Conservation (phyloP, 1,284 basidiomycete species). For the Mycena citricolor region DNA sequence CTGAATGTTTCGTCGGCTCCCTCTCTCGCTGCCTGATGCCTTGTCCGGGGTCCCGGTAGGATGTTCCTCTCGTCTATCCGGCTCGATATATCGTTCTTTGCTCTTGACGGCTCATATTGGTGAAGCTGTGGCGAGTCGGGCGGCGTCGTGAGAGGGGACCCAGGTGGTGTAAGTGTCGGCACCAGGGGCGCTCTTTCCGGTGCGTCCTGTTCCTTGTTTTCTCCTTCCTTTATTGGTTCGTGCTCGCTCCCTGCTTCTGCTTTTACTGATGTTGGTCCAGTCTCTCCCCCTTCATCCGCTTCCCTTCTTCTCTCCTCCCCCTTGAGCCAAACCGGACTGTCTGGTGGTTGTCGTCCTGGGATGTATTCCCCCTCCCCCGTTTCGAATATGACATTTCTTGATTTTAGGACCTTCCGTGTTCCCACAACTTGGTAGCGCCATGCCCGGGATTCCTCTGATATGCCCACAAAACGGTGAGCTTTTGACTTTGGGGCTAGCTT, state of each 20-base stretch:
- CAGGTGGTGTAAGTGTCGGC: neutral
- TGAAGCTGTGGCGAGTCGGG: slow-evolving; percentile 4
- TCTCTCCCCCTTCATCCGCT: neutral
- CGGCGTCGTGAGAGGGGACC: neutral
- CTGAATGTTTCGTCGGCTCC: slow-evolving; percentile 1
- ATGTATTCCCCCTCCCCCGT: slow-evolving; percentile 4
- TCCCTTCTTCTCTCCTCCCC: neutral
- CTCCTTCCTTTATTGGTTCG: neutral
- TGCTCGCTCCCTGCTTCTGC: neutral
- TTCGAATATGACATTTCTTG: slow-evolving; percentile 22
- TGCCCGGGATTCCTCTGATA: slow-evolving; percentile 19
- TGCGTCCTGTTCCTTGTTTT: neutral
- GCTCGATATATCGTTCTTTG: too few species aligned
- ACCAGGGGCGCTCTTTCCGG: neutral
- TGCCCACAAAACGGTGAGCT: slow-evolving; percentile 18
- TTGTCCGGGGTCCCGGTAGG: too few species aligned
- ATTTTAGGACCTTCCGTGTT: slow-evolving; percentile 16
- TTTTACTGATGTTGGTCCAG: neutral
- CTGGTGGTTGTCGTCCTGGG: neutral
- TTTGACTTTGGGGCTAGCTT: slow-evolving; percentile 22
- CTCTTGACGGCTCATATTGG: too few species aligned
- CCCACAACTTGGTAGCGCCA: slow-evolving; percentile 19
- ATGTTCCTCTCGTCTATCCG: too few species aligned
- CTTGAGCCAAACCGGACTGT: neutral
- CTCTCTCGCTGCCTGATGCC: too few species aligned